Percentiles rank a stretch among this genome's conserved stretches.
Conservation (phyloP, 805 yeast species). For the Spathaspora boniae region DNA sequence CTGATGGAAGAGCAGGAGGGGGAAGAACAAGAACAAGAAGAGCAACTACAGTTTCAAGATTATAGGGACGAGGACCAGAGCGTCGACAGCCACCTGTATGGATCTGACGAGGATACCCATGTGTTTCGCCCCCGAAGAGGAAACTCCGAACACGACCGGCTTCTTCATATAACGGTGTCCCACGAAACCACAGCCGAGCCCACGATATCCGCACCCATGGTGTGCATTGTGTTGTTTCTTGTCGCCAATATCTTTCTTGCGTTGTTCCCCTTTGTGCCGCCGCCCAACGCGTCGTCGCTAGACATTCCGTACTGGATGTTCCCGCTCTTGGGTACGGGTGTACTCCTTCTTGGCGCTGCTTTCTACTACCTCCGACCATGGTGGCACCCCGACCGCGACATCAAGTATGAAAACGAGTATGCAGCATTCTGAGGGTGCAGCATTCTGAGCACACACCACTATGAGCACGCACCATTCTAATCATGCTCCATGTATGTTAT, state of each 20-base stretch:
- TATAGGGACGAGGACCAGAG: too few species aligned
- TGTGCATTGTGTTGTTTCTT: conserved; percentile 36
- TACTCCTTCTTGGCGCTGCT: conserved; percentile 40
- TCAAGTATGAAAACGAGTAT: conserved; percentile 15
- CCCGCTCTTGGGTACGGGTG: conserved; percentile 50
- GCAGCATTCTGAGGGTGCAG: too few species aligned
- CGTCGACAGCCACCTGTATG: too few species aligned
- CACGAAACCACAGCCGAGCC: conserved; percentile 4
- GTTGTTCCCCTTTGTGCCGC: conserved; percentile 54
- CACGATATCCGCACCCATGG: conserved; percentile 23
- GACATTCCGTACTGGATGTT: conserved; percentile 55
- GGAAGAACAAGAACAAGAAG: too few species aligned
- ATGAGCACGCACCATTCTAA: not conserved
- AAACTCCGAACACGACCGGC: conserved; percentile 2
- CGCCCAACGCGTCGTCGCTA: conserved; percentile 33
- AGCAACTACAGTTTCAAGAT: too few species aligned
- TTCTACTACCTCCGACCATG: conserved; percentile 15
- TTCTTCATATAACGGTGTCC: conserved; percentile 13
- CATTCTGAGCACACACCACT: too few species aligned
- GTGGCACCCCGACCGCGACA: conserved; percentile 4
- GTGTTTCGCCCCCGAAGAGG: conserved; percentile 7
- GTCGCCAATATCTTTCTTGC: conserved; percentile 48
- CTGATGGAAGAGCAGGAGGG: too few species aligned
- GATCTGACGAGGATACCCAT: conserved; percentile 6
- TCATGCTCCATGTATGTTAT: not conserved